Evolutionary conservation across 148 eudicot genomes (phyloP).

Genomic region (Hydrangea macrophylla): DNA sequence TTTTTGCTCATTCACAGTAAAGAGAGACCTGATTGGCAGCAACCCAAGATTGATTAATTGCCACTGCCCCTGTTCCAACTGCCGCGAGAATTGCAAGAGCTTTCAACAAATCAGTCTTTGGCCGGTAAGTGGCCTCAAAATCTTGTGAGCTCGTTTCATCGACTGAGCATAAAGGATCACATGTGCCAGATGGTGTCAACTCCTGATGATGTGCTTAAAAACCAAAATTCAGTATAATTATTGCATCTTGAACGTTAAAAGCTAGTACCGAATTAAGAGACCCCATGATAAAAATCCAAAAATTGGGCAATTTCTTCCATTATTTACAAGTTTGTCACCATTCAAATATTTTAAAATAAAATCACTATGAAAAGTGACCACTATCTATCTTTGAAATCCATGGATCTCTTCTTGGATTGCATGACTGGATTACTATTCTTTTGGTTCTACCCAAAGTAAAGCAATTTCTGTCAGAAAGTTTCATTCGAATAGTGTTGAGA

Average conservation of each 20-base stretch:
- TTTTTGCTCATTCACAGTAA: background rate
- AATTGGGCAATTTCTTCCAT: no score
- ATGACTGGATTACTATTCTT: no score
- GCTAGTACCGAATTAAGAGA: background rate
- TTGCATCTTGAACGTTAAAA: constrained; percentile 1
- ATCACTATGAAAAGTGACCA: no score
- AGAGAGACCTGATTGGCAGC: constrained; percentile 84
- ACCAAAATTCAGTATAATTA: background rate
- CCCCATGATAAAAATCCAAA: no score
- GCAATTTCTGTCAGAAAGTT: no score
- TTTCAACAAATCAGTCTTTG: constrained; percentile 85
- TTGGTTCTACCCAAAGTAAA: no score
- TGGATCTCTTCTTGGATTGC: no score
- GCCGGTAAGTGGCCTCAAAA: constrained; percentile 55
- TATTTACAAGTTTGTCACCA: no score
- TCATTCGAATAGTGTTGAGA: no score
- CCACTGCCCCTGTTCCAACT: constrained; percentile 70
- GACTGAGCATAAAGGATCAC: constrained; percentile 87
- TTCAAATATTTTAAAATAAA: no score
- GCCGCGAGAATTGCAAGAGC: constrained; percentile 76
- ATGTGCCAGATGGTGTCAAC: constrained; percentile 47
- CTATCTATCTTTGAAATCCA: no score
- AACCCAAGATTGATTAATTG: constrained; percentile 90
- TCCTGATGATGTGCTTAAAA: constrained; percentile 34
- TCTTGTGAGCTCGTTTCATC: constrained; percentile 74